Base-by-base conservation (phyloP, 192 early-diverging fungal species). In the Tieghemiomyces parasiticus region DNA sequence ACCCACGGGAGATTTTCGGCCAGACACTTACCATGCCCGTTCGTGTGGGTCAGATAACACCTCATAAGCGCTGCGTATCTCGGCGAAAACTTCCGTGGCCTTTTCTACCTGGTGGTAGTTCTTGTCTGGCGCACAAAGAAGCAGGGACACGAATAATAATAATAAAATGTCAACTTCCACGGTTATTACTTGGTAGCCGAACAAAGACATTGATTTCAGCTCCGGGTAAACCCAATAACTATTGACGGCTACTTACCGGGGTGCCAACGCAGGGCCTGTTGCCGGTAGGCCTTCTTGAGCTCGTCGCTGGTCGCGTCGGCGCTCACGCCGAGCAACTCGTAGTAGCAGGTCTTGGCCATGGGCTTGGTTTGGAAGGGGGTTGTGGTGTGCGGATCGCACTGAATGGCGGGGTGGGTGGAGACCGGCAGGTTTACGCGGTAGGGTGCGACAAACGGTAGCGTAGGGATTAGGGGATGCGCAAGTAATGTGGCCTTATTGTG, bases 21-120 rank as follows among this genome's bases (percentile, higher is more conserved):
- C n/a, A n/a, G n/a, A n/a, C 22, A 55, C 67, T 45, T 81, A 91
- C 94, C 93, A 97, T 14, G 87, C 73, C n/a, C 92, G 86, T 72
- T 98, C 93, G 46, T 95, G 85, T 19, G 83, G 83, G 72, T 99
- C 92, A 38, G 81, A 88, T 34, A 99, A 72, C 1, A 91, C 86
- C 65, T 95, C 90, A 67, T 97, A 96, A 6, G 96, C 96, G 59
- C 90, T 78, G 61, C 89, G 89, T 52, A 99, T 87, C 56, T 87
- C 72, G 1, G 90, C 82, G 79, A 99, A 99, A 32, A 81, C 70
- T 45, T 82, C 73, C 8, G 91, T 96, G 4, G 93, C 83, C 65
- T 93, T 90, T 48, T 92, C 87, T 2, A 85, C 68, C 53, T 84
- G 73, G 63, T 90, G 74, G 28, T 71, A 68, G 77, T 97, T 95